Evolutionary conservation across 2,329 filamentous ascomycete species (phyloP), one percentile per base, ranked within the genome.

Genomic region (Capronia americana): DNA sequence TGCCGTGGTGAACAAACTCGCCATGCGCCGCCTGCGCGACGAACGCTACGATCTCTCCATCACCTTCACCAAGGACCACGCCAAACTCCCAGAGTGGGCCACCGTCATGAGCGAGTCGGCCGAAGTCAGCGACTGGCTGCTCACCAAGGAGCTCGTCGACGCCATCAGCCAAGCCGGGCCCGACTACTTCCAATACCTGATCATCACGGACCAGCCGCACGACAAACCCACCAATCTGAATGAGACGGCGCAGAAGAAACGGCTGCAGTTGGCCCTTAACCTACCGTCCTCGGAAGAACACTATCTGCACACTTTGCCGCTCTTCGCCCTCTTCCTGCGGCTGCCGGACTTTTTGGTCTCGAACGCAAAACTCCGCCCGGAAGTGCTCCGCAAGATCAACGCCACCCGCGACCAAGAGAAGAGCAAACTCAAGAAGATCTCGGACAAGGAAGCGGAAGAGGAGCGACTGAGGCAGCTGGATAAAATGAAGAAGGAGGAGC

Each of bases 71-170:
- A 97, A 96, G 85, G 95, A 99, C 75, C 88, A 93, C 80, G 77
- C 90, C 63, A 97, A 96, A 84, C 87, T 99, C 38, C 94, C 95
- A 38, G 81, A 85, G 70, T 99, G 93, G 93, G 84, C 90, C 63
- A 97, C 92, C 12, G 88, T 97, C 75, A 98, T 99, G 95, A 96
- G 89, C 76, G 95, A 99, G 84, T 97, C 90, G 79, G 93, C 93
- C 65, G 95, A 98, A 81, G 90, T 99, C 73, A 97, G 93, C 12
- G 92, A 97, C 54, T 84, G 88, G 6, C 83, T 99, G 71, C 86
- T 99, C 58, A 97, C 92, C 3, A 86, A 90, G n/a, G 94, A 98
- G 74, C 85, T 99, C 44, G 86, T 92, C 78, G 87, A 90, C 74
- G 93, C 92, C 17, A 84, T 96, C 70, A 86, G 90, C 74, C 81